Base-by-base conservation (phyloP, 2,329 filamentous ascomycete species). In the Amphichorda felina region DNA sequence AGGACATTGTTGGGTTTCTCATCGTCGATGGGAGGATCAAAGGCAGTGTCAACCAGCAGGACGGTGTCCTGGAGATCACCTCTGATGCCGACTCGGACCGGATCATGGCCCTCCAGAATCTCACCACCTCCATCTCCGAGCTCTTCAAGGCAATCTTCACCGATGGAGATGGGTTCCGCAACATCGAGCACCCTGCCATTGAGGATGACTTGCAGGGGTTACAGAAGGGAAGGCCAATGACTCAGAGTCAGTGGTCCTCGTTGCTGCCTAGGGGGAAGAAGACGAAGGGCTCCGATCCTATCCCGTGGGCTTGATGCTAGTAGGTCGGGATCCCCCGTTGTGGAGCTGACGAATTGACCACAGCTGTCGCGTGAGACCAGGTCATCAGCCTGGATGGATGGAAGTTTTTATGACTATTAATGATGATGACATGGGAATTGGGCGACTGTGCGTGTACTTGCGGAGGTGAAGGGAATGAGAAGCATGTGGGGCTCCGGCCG, bases 1-100 rank as follows among this genome's bases (percentile, higher is more conserved):
- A 93, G 60, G 91, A 98, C 49, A 96, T 98, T 42, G 64, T 96
- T n/a, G 82, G 87, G 33, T 94, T 88, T 60, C 68, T 96, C 36
- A 96, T 98, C 43, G 74, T 95, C 41, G 86, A 94, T 54, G 80
- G 83, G 50, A 85, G 87, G 55, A 78, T 98, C 45, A 70, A 78
- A 34, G 91, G 86, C 42, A 82, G 81, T 57, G 89, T 98, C 50
- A 83, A 98, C 59, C 85, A 96, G 61, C 78, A 87, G 57, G 72
- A 75, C 39, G 87, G 89, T 32, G 83, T 79, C 1, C 78, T 98
- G 16, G 77, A 87, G 57, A 85, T 95, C 41, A 76, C 80, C 40
- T 82, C 77, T 39, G 66, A 70, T 37, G 78, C 72, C 31, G 86
- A 94, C 58, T 70, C 72, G 31, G 80, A 83, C 51, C 82, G 87